These are phyloP conservation scores for Alternaria ventricosa DNA, from an alignment of 2,329 filamentous ascomycete species.

Conservation along the genomic window DNA sequence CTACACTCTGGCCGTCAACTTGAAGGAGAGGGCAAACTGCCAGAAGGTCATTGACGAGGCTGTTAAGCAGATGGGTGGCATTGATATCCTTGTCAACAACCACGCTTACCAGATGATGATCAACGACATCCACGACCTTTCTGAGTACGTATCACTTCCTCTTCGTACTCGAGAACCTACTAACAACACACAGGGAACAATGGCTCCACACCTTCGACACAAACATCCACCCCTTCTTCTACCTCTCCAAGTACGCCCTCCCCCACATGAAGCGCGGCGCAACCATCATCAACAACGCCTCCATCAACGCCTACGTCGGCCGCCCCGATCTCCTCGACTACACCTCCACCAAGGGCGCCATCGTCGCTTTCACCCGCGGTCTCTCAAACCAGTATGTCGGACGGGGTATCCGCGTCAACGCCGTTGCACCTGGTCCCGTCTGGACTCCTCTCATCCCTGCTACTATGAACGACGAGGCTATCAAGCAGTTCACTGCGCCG, in stretches of 20 bases:
- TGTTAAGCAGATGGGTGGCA: constrained; percentile 67
- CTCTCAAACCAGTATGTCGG: constrained; percentile 76
- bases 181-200: constrained; percentile 64
- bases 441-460: constrained; percentile 54
- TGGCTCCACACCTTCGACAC: constrained; percentile 81
- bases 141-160: constrained; percentile 61
- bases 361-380: constrained; percentile 78
- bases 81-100: constrained; percentile 80
- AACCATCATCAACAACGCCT: constrained; percentile 85
- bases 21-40: constrained; percentile 72
- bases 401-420: constrained; percentile 78
- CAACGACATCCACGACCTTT: constrained; percentile 72
- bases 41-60: constrained; percentile 72
- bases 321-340: constrained; percentile 83
- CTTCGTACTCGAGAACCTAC: neutral
- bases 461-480: constrained; percentile 60
- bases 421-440: constrained; percentile 73
- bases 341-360: constrained; percentile 78
- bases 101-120: constrained; percentile 76
- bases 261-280: constrained; percentile 76
- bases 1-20: constrained; percentile 67
- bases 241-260: constrained; percentile 76
- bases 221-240: constrained; percentile 85
- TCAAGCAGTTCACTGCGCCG: constrained; percentile 74
- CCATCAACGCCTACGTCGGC: constrained; percentile 82